Base-by-base conservation (phyloP, 169 alveolate genomes). In the Fabrea salina region DNA sequence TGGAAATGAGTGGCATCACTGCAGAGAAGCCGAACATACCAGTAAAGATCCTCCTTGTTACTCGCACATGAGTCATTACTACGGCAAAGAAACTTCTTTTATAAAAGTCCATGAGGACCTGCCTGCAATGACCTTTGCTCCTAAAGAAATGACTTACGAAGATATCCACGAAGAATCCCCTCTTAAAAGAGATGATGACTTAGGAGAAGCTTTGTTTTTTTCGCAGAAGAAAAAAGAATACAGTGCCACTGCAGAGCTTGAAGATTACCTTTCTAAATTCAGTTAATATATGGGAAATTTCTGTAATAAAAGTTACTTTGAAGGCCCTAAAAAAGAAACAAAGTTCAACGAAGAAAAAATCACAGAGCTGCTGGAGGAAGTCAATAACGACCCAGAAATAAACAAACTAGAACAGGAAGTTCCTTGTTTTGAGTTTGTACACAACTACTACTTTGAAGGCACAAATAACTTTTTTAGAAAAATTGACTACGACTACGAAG, bases 1-100 rank as follows among this genome's bases (percentile, higher is more conserved):
- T 30, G n/a, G 27, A 13, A 30, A 27, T 8, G 74, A 61, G 13
- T 61, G 74, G 74, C 74, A 61, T 4, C 32, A 61, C 16, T 61
- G 74, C 54, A 13, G 74, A 61, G 74, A 61, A 61, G 25, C 2
- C 49, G 27, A 27, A 13, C 74, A 61, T 35, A 11, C 11, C 1
- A 16, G 39, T 8, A 30, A 37, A 27, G 25, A 16, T 11, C 43
- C 43, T 33, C 53, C 53, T 13, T 61, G 74, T 3, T 8, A 35
- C 19, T 8, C 16, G 25, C 19, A 13, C 32, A n/a, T 13, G 13
- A 61, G n/a, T 16, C 74, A 61, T 3, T 56, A 25, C 30, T 56
- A 56, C 4, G 56, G 56, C 16, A 47, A n/a, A 25, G 56, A 47
- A n/a, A 47, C 16, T 25, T 47, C 56, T 16, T 47, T 47, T 47